A percentile compares a stretch with the other conserved stretches of the same genome.
Evolutionary conservation across 805 yeast species (phyloP).

Genomic region (Pichia nakasei): DNA sequence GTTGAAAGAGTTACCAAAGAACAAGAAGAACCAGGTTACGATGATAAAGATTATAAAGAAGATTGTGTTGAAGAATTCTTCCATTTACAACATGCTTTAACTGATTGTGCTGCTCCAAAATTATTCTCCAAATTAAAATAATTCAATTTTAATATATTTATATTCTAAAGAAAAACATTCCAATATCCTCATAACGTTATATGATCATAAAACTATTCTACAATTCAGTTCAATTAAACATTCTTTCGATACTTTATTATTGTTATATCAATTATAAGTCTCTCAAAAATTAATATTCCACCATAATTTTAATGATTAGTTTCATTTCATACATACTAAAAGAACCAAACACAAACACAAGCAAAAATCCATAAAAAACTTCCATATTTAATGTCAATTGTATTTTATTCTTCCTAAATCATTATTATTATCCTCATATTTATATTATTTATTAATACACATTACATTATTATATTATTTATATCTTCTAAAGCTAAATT

Average conservation of each 20-base stretch:
- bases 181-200: no score
- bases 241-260: no score
- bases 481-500: not conserved
- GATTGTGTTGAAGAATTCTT: conserved; percentile 98
- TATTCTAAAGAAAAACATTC: not conserved
- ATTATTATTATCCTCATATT: not conserved
- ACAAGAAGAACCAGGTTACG: conserved; percentile 79
- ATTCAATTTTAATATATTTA: conserved; percentile 6
- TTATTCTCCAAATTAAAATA: conserved; percentile 80
- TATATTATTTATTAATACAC: no score
- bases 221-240: no score
- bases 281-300: no score
- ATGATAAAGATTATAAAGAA: conserved; percentile 73
- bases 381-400: not conserved
- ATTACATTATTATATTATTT: no score
- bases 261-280: no score
- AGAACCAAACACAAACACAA: no score
- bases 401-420: not conserved
- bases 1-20: conserved; percentile 88
- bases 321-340: no score
- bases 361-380: not conserved
- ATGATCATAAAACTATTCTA: no score
- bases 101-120: conserved; percentile 87
- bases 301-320: not conserved
- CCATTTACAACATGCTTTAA: conserved; percentile 91